Percentiles rank a stretch among this genome's conserved stretches.
Evolutionary conservation across 2,329 filamentous ascomycete species (phyloP).

Genomic region (Coleophoma eucalyptorum): DNA sequence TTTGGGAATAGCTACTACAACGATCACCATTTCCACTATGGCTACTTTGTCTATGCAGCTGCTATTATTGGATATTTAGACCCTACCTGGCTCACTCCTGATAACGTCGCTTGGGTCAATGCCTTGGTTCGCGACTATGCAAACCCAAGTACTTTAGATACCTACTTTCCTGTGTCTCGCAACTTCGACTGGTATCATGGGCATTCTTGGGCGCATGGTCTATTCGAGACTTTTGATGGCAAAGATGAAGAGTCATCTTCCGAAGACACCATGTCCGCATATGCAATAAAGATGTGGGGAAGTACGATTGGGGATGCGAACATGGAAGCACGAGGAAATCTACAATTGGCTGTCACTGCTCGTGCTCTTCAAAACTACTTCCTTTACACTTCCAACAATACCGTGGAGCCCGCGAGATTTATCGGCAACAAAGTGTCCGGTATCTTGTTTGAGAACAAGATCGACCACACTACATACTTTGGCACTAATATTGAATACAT

Average conservation of each 20-base stretch:
- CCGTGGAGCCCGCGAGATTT: constrained; percentile 70
- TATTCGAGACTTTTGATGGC: constrained; percentile 67
- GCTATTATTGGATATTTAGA: constrained; percentile 81
- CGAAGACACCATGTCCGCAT: constrained; percentile 84
- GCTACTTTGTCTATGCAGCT: constrained; percentile 85
- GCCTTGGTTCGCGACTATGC: constrained; percentile 77
- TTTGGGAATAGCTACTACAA: constrained; percentile 91
- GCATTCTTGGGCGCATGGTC: constrained; percentile 86
- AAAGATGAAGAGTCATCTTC: constrained; percentile 87
- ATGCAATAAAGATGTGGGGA: constrained; percentile 94
- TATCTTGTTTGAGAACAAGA: constrained; percentile 89
- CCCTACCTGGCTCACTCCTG: constrained; percentile 60
- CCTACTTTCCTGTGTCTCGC: constrained; percentile 76
- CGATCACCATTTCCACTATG: constrained; percentile 73
- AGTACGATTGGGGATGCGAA: constrained; percentile 68
- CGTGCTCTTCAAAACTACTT: constrained; percentile 78
- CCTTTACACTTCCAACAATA: constrained; percentile 69
- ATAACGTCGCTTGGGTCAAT: constrained; percentile 79
- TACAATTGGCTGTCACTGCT: constrained; percentile 78
- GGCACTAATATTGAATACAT: constrained; percentile 69
- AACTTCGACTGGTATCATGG: constrained; percentile 93
- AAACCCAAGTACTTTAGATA: constrained; percentile 69
- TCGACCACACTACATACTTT: constrained; percentile 91
- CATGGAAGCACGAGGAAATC: constrained; percentile 72
- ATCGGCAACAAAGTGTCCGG: constrained; percentile 71